phyloP scores from a whole-genome alignment of 306 rosid species.

The Castanea crenata region DNA sequence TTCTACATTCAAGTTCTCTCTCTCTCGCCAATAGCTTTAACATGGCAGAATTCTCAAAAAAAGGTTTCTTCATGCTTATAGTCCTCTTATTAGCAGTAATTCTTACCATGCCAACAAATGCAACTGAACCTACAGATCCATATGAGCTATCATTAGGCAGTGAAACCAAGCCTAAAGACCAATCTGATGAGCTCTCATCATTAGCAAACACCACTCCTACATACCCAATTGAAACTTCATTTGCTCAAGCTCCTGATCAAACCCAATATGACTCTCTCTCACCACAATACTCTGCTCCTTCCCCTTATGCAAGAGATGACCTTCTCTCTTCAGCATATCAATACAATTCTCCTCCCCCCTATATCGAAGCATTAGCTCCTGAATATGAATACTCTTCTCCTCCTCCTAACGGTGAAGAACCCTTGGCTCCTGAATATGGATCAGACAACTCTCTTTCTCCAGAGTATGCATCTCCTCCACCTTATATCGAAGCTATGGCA shows the following conservation, averaged over 20 bases:
- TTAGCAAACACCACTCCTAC: no score
- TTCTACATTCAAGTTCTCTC: no score
- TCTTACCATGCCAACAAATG: not conserved
- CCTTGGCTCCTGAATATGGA: not conserved
- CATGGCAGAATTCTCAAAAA: not conserved
- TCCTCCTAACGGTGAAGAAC: constrained; percentile 1
- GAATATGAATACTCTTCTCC: not conserved
- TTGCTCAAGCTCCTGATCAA: no score
- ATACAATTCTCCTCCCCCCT: not conserved
- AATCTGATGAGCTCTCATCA: no score
- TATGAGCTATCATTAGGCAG: not conserved
- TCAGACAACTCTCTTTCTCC: not conserved
- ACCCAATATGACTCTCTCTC: no score
- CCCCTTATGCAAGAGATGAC: not conserved
- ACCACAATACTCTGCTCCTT: no score
- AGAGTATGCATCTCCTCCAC: not conserved
- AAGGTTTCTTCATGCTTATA: not conserved
- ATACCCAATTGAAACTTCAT: no score
- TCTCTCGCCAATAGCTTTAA: not conserved
- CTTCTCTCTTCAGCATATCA: not conserved
- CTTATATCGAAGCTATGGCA: not conserved
- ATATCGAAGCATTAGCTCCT: not conserved
- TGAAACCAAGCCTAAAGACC: no score
- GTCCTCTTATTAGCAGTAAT: not conserved
- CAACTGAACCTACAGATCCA: not conserved